Evolutionary conservation across 1,284 basidiomycete species (phyloP), one percentile per base, ranked within the genome.

Genomic region (Ustilago tritici): DNA sequence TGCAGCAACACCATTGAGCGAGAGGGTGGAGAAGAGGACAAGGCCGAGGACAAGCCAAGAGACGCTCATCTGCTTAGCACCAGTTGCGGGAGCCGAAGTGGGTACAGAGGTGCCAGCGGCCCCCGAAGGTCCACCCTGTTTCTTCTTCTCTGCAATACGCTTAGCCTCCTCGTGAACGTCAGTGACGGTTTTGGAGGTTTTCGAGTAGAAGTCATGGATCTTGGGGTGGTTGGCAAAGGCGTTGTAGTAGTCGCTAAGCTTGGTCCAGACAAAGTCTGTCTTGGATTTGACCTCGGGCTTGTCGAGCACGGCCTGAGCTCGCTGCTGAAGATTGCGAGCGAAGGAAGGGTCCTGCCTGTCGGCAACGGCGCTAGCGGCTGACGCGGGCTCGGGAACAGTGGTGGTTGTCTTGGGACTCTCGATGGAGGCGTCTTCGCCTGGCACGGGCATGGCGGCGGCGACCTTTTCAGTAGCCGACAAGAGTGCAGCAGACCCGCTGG

Each of bases 101-200:
- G 73, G 68, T 14, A 56, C 57, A 11, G 69, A 65, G 23, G 79
- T 77, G 46, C 64, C 74, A 1, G 83, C 72, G 15, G 81, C 65
- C 10, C 68, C 75, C 2, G 76, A 64, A 12, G 80, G 50, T 15
- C 70, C 63, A 6, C 76, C 72, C 15, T 76, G 74, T 69, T 78
- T 77, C 79, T 92, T 90, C 65, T 89, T 87, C 28, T 89, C 89
- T 34, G 90, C 89, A 81, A 95, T 93, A 50, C 94, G 90, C 65
- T 89, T 88, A 1, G 94, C 94, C 86, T 95, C 94, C 82, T 94
- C 93, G 83, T 95, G 94, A 61, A 95, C 93, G 82, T 95, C 93
- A 41, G 89, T 85, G 17, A 93, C 90, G 83, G 94, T 92, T 87
- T 95, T 95, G 35, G 91, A 89, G 1, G 93, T 93, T 28, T 87